These are phyloP conservation scores for Pezicula carpinea DNA, from an alignment of 2,329 filamentous ascomycete genomes.

Conservation along the genomic window DNA sequence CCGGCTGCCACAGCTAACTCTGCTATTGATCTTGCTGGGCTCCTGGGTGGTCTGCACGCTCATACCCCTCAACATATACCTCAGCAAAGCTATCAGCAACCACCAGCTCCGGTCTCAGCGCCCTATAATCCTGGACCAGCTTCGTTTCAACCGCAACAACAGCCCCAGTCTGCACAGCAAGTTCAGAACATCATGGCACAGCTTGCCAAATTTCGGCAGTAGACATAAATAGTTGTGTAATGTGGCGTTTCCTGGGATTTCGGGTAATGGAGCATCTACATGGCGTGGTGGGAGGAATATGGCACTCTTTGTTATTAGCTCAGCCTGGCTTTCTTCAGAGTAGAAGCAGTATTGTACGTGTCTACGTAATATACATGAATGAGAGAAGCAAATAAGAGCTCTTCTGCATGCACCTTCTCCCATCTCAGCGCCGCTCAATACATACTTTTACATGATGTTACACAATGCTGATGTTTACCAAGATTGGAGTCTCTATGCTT, in stretches of 20 bases:
- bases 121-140: slow-evolving; percentile 23
- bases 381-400: slow-evolving; percentile 4
- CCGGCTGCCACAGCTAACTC: slow-evolving; percentile 29
- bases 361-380: background rate
- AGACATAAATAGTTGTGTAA: slow-evolving; percentile 3
- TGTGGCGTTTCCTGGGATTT: background rate
- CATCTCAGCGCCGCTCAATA: slow-evolving; percentile 8
- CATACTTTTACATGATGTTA: too few relatives aligned
- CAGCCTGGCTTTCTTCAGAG: too few relatives aligned
- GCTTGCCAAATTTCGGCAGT: slow-evolving; percentile 60
- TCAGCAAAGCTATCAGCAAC: slow-evolving; percentile 24
- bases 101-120: slow-evolving; percentile 28
- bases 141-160: slow-evolving; percentile 18
- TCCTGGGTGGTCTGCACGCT: slow-evolving; percentile 25
- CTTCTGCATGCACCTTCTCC: background rate
- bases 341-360: too few relatives aligned
- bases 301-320: background rate
- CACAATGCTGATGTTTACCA: too few relatives aligned
- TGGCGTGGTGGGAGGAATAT: background rate
- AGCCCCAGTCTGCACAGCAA: slow-evolving; percentile 43
- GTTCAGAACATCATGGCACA: slow-evolving; percentile 74
- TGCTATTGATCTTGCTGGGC: slow-evolving; percentile 25
- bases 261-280: background rate
- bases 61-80: slow-evolving; percentile 28
- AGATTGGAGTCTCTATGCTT: background rate